Evolutionary conservation across 2,329 filamentous ascomycete genomes (phyloP), one percentile per base, ranked within the genome.

Genomic region (Fusarium sp.): DNA sequence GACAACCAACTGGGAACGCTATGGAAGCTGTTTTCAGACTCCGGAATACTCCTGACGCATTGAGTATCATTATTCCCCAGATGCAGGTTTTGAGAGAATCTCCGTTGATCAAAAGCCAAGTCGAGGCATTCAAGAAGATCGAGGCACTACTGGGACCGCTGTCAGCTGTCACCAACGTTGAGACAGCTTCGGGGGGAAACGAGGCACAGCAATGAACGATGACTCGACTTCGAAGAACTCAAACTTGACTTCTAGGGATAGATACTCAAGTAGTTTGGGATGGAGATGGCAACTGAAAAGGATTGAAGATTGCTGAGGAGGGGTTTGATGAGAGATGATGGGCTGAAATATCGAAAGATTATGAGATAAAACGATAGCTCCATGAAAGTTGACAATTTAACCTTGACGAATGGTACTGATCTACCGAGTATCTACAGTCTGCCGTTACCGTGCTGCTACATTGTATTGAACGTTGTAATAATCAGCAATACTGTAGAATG

Each of bases 41-140:
- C 1, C 15, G 9, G 2, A 2, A 10, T 1, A 6, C 38, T 3
- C 2, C 35, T 7, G 10, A 33, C 3, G 38, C 15, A 1, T 40
- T 54, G 10, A 15, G 9, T 9, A 1, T n/a, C 2, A 28, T 47
- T 0, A 13, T 44, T 2, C 46, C 47, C 2, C 6, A 2, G 7
- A 5, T 65, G 2, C 15, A n/a, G 3, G 4, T 3, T 2, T 12
- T 66, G 6, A 11, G 5, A 0, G 21, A 44, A 11, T 49, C 42
- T 1, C 3, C 35, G 0, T 15, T 66, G 23, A 25, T 66, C 10
- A 33, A 23, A 18, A 25, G 30, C 7, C 63, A 66, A 32, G 10
- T 50, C 3, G 19, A 8, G 6, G 44, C 38, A 13, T 66, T 30
- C 2, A 47, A 28, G 21, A 18, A 42, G 9, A 25, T 54, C 3